A percentile compares a stretch with the other conserved stretches of the same genome.
Conservation (phyloP, 73 alveolate species). For the Paramecium pentaurelia region DNA sequence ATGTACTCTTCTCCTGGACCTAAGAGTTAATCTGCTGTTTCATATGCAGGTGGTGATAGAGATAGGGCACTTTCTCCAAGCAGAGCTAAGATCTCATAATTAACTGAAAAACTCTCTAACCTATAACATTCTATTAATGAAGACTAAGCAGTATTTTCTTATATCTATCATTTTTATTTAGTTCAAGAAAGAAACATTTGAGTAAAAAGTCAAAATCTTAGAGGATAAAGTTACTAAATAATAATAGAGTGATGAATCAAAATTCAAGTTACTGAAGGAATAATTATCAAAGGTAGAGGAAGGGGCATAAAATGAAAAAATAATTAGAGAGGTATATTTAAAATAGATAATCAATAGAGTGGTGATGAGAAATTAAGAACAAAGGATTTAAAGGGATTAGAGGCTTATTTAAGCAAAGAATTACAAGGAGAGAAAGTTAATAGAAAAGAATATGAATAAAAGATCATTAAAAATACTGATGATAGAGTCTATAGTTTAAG, state of each 20-base stretch:
- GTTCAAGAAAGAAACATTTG: constrained; percentile 42
- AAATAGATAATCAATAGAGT: not conserved
- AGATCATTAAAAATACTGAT: constrained; percentile 65
- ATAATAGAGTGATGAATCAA: constrained; percentile 4
- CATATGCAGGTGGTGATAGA: not conserved
- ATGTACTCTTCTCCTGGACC: not conserved
- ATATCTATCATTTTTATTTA: not conserved
- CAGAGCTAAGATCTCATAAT: constrained; percentile 27
- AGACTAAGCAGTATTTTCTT: constrained; percentile 16
- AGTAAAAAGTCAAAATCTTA: not conserved
- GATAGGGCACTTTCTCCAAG: constrained; percentile 46
- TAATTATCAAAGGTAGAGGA: constrained; percentile 1
- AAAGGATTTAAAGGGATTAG: constrained; percentile 74
- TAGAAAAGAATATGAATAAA: constrained; percentile 75
- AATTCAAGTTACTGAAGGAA: constrained; percentile 50
- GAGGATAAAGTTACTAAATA: constrained; percentile 35
- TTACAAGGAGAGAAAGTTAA: constrained; percentile 68
- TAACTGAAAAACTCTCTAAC: constrained; percentile 24
- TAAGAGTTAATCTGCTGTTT: not conserved
- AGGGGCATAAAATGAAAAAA: constrained; percentile 4
- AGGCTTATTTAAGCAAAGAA: constrained; percentile 68
- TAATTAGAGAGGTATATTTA: constrained; percentile 29
- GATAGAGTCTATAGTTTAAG: constrained; percentile 71
- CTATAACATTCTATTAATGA: constrained; percentile 17
- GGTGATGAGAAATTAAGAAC: constrained; percentile 54